phyloP scores from a whole-genome alignment of 805 yeast genomes.

The Candida ulmi region DNA sequence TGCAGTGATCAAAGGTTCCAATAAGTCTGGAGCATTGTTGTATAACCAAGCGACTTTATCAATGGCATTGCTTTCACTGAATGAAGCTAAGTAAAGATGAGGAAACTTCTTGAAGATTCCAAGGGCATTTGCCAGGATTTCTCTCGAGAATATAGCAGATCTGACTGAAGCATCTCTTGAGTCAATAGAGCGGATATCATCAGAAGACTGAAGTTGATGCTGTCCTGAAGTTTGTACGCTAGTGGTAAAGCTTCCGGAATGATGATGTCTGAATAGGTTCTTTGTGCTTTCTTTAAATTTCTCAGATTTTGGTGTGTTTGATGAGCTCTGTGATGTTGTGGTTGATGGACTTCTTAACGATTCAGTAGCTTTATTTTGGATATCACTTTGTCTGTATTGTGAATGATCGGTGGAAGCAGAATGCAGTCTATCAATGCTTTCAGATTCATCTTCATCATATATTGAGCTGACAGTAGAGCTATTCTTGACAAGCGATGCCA shows the following conservation, averaged over 20 bases:
- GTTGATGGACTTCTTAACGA: slow-evolving; percentile 12
- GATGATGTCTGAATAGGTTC: slow-evolving; percentile 19
- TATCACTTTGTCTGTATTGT: slow-evolving; percentile 2
- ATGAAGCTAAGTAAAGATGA: slow-evolving; percentile 23
- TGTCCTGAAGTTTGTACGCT: not conserved
- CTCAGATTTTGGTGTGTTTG: slow-evolving; percentile 19
- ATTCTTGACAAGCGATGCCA: slow-evolving; percentile 14
- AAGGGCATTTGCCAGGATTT: slow-evolving; percentile 25
- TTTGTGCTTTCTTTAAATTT: slow-evolving; percentile 21
- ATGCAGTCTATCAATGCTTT: slow-evolving; percentile 10
- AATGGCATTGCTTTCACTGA: slow-evolving; percentile 1
- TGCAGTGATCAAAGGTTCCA: slow-evolving; percentile 34
- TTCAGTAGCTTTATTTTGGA: slow-evolving; percentile 4
- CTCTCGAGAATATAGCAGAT: slow-evolving; percentile 16
- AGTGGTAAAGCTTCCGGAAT: slow-evolving; percentile 11
- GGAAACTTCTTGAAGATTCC: slow-evolving; percentile 29
- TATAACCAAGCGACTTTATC: slow-evolving; percentile 7
- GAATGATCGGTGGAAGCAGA: slow-evolving; percentile 14
- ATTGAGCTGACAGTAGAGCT: slow-evolving; percentile 13
- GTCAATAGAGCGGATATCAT: slow-evolving; percentile 13
- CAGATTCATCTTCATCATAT: slow-evolving; percentile 14
- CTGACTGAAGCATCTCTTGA: slow-evolving; percentile 9
- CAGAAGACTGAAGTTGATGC: slow-evolving; percentile 1
- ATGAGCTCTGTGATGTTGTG: slow-evolving; percentile 14
- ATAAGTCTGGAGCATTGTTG: slow-evolving; percentile 1